Base-by-base conservation (phyloP, 1,284 basidiomycete species). In the Ceratobasidium papillatum region DNA sequence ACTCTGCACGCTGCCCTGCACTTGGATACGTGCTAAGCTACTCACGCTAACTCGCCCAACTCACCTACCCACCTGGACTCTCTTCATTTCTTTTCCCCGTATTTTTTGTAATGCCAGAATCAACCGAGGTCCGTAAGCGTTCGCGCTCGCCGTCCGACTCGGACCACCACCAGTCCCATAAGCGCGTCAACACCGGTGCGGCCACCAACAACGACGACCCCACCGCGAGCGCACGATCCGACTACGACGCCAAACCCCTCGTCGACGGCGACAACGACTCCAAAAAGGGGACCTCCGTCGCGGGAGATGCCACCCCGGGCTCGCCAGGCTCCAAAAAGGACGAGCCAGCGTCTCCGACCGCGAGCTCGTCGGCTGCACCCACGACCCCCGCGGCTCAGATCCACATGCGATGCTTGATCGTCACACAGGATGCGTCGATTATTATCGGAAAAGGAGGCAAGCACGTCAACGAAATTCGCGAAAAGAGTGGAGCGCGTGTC, bases 351-450 rank as follows among this genome's bases (percentile, higher is more conserved):
- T 68, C 43, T 43, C 68, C 56, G 32, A 79, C 78, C 22, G 80
- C 79, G 17, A 87, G 88, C 30, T 85, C 85, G 27, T 86, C 87
- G 8, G 82, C 85, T 14, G 80, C 82, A 63, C 79, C 85, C 45
- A 78, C 83, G 36, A 79, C 81, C 17, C 77, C 80, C 87, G 83
- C 76, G 54, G 61, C 76, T 19, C 82, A 84, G 72, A 97, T 97
- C 77, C 93, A 95, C 78, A 95, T 97, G 94, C 90, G 95, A 68
- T 95, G 93, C 83, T 86, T 99, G 80, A 99, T 99, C 80, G 96
- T 99, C 79, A 99, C 98, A 11, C 96, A 98, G 84, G 98, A 99
- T 83, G 98, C 98, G 19, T 97, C 95, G 75, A 96, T 99, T 84
- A 99, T 99, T 85, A 99, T 99, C 80, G 98, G 98, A 51, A 96